These are phyloP conservation scores for Populus hybrid DNA, from an alignment of 441 rosid species.

Conservation along the genomic window DNA sequence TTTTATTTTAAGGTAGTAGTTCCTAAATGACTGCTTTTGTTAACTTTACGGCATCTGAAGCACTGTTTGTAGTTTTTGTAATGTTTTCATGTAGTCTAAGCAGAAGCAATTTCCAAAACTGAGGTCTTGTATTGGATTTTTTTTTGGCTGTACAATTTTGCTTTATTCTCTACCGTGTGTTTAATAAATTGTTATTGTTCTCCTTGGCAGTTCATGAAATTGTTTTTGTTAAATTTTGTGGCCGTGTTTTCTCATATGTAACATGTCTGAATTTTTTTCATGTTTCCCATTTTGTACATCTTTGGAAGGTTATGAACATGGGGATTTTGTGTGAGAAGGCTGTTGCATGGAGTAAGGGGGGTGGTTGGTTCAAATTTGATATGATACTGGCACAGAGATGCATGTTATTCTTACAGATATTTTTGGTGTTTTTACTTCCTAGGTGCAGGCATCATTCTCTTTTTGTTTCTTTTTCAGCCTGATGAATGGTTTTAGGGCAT, in stretches of 20 bases:
- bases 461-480: not conserved
- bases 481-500: not conserved
- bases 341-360: not conserved
- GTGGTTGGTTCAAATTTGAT: not conserved
- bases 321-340: not conserved
- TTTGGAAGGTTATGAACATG: not conserved
- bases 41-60: conserved; percentile 6
- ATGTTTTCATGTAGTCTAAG: conserved; percentile 14
- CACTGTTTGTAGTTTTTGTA: conserved; percentile 14
- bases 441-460: not conserved
- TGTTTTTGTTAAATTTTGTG: not conserved
- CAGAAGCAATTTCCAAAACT: conserved; percentile 9
- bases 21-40: conserved; percentile 3
- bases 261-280: not conserved
- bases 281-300: not conserved
- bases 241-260: not conserved
- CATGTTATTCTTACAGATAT: not conserved
- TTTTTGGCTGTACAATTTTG: conserved; percentile 13
- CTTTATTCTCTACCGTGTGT: not conserved
- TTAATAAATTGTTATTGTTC: not conserved
- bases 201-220: not conserved
- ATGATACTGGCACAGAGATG: not conserved
- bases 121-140: conserved; percentile 18
- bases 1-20: not conserved
- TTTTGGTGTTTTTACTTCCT: not conserved